phyloP scores from a whole-genome alignment of 2,329 filamentous ascomycete genomes.

The Colletotrichum falcatum region DNA sequence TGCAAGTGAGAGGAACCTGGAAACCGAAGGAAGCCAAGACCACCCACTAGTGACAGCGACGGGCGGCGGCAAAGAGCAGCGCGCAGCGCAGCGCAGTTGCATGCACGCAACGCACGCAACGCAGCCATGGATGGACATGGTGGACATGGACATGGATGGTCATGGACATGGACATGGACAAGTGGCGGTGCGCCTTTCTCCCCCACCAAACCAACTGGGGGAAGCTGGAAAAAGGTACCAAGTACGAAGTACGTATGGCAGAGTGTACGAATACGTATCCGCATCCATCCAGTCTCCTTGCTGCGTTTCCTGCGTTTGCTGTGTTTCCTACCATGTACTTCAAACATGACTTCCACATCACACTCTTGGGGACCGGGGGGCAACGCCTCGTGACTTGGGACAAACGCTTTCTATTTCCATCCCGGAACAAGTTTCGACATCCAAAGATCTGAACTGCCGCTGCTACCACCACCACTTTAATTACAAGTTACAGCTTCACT shows the following conservation, averaged over 20 bases:
- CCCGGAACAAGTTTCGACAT: neutral
- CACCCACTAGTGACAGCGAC: slow-evolving; percentile 6
- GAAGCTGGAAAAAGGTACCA: neutral
- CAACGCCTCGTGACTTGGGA: too few relatives aligned
- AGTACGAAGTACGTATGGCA: neutral
- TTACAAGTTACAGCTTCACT: too few relatives aligned
- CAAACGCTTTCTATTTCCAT: neutral
- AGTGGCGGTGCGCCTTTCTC: slow-evolving; percentile 31
- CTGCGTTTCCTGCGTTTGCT: neutral
- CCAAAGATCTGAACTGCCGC: neutral
- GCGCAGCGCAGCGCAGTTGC: slow-evolving; percentile 3
- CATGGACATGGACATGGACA: slow-evolving; percentile 5
- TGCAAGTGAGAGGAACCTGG: slow-evolving; percentile 12
- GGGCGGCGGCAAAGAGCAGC: slow-evolving; percentile 1
- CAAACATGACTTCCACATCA: neutral
- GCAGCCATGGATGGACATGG: slow-evolving; percentile 1
- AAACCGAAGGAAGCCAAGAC: slow-evolving; percentile 32
- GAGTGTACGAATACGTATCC: neutral
- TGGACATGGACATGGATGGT: neutral
- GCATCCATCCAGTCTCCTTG: neutral
- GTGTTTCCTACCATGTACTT: neutral
- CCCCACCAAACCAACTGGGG: slow-evolving; percentile 7
- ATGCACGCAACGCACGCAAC: slow-evolving; percentile 19
- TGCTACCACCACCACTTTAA: too few relatives aligned
- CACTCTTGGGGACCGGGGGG: neutral